These are phyloP conservation scores for Cryptomeria japonica DNA, from an alignment of 75 land plant genomes.

Conservation along the genomic window DNA sequence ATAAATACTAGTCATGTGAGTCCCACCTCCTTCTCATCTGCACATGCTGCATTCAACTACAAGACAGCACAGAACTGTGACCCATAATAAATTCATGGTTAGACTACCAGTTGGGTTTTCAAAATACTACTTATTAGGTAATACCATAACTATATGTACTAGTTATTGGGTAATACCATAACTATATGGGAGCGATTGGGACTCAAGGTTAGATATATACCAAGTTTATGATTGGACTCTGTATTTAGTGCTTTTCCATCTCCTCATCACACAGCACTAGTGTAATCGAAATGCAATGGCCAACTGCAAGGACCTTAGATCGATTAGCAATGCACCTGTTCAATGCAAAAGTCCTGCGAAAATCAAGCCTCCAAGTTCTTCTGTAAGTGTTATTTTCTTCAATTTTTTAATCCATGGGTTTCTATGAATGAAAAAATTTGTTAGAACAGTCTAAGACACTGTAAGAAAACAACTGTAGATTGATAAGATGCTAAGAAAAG, in stretches of 20 bases:
- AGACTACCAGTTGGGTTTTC: background rate
- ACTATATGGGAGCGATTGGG: background rate
- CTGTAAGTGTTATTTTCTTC: slow-evolving; percentile 2
- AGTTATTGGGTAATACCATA: background rate
- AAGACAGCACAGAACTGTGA: background rate
- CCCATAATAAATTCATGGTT: background rate
- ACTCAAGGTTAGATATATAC: background rate
- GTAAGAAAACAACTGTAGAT: background rate
- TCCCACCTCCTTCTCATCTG: background rate
- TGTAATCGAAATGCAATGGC: background rate
- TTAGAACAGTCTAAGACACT: background rate
- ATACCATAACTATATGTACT: background rate
- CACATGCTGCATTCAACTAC: background rate
- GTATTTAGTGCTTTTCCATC: background rate
- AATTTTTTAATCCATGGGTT: background rate
- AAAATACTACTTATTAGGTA: background rate
- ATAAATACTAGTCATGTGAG: background rate
- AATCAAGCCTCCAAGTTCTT: background rate
- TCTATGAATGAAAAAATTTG: background rate
- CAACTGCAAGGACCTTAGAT: background rate
- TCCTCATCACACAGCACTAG: background rate
- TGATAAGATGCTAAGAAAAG: background rate
- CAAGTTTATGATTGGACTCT: background rate
- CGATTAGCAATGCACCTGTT: background rate
- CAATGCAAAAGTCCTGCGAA: slow-evolving; percentile 9